A percentile compares a stretch with the other conserved stretches of the same genome.
Evolutionary conservation across 139 green algal species (phyloP).

Genomic region (Astrephomene gubernaculifera): DNA sequence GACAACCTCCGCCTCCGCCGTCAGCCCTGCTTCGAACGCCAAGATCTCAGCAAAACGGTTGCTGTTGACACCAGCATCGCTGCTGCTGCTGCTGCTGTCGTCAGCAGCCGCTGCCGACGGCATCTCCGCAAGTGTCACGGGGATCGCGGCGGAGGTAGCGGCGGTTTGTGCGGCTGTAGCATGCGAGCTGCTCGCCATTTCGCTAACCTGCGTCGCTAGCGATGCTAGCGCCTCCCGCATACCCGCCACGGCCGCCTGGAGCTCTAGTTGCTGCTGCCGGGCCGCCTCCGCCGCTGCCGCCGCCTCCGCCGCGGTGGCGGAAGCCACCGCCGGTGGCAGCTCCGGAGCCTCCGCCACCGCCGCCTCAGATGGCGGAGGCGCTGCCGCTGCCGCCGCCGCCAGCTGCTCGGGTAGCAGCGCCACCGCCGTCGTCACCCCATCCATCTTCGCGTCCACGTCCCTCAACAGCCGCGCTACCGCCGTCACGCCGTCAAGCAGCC

Average conservation of each 20-base stretch:
- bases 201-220: slow-evolving; percentile 20
- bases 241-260: neutral
- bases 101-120: no score
- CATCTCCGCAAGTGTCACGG: no score
- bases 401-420: neutral
- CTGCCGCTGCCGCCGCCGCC: neutral
- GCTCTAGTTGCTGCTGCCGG: neutral
- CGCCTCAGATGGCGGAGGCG: neutral
- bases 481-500: slow-evolving; percentile 10
- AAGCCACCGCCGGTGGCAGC: neutral
- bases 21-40: slow-evolving; percentile 19
- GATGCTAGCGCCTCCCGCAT: slow-evolving; percentile 12
- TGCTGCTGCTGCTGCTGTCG: neutral
- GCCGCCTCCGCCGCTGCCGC: neutral
- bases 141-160: no score
- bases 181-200: neutral
- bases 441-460: slow-evolving; percentile 22
- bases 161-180: no score
- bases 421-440: slow-evolving; percentile 6
- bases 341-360: neutral
- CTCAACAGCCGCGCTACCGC: slow-evolving; percentile 18
- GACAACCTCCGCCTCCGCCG: neutral
- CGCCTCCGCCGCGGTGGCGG: neutral
- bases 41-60: neutral
- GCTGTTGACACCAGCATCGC: neutral